Evolutionary conservation across 192 early-diverging fungal genomes (phyloP), one percentile per base, ranked within the genome.

Genomic region (Bifiguratus adelaidae): DNA sequence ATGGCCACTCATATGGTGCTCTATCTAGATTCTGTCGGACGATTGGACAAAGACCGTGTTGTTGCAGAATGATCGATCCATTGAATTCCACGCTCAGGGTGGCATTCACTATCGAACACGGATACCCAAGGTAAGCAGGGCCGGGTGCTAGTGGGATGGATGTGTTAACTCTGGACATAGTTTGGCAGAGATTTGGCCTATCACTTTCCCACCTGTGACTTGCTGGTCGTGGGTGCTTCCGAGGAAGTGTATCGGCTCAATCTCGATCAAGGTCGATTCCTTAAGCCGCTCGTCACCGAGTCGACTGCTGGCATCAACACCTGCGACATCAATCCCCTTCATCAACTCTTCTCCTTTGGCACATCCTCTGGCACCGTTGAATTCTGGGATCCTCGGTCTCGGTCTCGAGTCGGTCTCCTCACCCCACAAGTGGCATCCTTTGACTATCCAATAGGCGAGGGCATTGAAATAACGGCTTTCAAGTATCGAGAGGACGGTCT

Each of bases 1-100:
- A 2, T 29, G n/a, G 28, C 19, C 11, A 18, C 27, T 40, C 34
- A 5, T 49, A 33, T 22, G 29, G 21, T 37, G n/a, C 16, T 16
- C 12, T 29, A 8, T 1, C 19, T 55, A 78, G 75, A 81, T 90
- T 41, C 63, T 99, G 19, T 92, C 91, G 3, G 91, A 99, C 52
- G 95, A 99, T 66, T 99, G 95, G 95, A 93, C 90, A 22, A 99
- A 99, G 58, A 71, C 75, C 3, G 90, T 95, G 22, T 82, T 89
- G 33, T 60, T 99, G 63, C 91, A 96, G 56, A 76, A 76, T 30
- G 93, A 99, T 60, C 70, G 93, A 16, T 77, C 84, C 7, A 60
- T 99, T 7, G 91, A 98, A 69, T 86, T 98, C 41, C 95, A 98
- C 52, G 73, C 89, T 18, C 92, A 95, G 51, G 91, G 86, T n/a